Base-by-base conservation (phyloP, 1,284 basidiomycete species). In the Ustilago loliicola region DNA sequence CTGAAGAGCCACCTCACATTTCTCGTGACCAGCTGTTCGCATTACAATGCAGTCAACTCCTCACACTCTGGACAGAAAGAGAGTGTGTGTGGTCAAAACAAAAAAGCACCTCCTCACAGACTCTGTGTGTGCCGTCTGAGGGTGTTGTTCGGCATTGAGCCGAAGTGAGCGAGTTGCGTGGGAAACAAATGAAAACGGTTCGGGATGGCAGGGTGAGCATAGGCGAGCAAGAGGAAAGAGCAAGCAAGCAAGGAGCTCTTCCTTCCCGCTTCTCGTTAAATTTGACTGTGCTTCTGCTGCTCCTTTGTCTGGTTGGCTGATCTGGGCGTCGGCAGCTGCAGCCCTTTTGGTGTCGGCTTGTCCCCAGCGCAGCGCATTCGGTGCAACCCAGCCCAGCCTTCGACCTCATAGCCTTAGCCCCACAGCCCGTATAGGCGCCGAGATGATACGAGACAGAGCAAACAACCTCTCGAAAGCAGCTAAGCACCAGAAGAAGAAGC, bases 1-100 rank as follows among this genome's bases (percentile, higher is more conserved):
- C 21, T 54, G 52, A 54, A 54, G 30, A 23, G 52, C 30, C 52
- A 38, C 32, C 15, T 54, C 32, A 54, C 32, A 54, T 69, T 62
- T 63, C 55, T 68, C 54, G 47, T 54, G 30, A 34, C n/a, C 15
- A 7, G 19, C 30, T n/a, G 48, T 13, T 51, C 50, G 50, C 27
- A 30, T 51, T 51, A 27, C 50, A 17, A 11, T 51, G 50, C 50
- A 27, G 25, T 50, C 51, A 32, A 32, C 13, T 4, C 51, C n/a
- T n/a, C n/a, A n/a, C n/a, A n/a, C 23, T 53, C 30, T 15, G 13
- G 6, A 17, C 13, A 40, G 15, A 15, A 40, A 17, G 38, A 40
- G 23, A 48, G 21, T 11, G 23, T 10, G 45, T 6, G 32, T 11
- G 6, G 45, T 48, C 23, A 48, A 25, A 48, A 48, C 23, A 34